Conservation (phyloP, 495 filamentous ascomycete genomes). For the Pyrenula aspistea region DNA sequence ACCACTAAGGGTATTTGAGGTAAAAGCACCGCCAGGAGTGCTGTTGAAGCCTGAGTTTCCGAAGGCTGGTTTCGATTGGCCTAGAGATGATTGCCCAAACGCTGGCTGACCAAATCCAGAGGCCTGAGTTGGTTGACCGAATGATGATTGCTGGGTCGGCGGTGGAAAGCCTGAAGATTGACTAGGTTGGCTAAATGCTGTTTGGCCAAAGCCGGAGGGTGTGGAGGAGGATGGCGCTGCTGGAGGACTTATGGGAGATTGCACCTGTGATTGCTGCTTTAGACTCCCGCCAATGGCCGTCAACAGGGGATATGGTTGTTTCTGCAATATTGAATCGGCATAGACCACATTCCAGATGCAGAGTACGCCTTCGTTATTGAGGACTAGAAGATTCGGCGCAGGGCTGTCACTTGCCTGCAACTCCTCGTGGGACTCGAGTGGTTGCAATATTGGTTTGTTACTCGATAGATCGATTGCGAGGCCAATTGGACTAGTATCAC, state of each 20-base stretch:
- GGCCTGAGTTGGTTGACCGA: conserved; percentile 20
- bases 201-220: conserved; percentile 26
- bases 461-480: conserved; percentile 70
- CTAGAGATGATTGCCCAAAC: conserved; percentile 19
- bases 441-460: conserved; percentile 64
- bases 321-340: conserved; percentile 65
- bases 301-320: conserved; percentile 60
- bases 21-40: not conserved
- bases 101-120: conserved; percentile 27
- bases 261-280: conserved; percentile 13
- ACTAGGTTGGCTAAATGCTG: conserved; percentile 24
- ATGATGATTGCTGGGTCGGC: conserved; percentile 9
- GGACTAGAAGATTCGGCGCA: conserved; percentile 71
- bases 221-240: conserved; percentile 10
- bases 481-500: conserved; percentile 72
- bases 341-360: conserved; percentile 87
- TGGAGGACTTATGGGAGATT: conserved; percentile 15
- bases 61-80: not conserved
- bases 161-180: conserved; percentile 22
- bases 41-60: not conserved
- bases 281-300: conserved; percentile 28
- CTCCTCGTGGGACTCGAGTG: conserved; percentile 67
- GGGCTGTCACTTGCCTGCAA: conserved; percentile 62
- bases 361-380: conserved; percentile 83
- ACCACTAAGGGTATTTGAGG: conserved; percentile 14